These are phyloP conservation scores for Austroboletus niveus DNA, from an alignment of 1,284 basidiomycete genomes.

Conservation along the genomic window DNA sequence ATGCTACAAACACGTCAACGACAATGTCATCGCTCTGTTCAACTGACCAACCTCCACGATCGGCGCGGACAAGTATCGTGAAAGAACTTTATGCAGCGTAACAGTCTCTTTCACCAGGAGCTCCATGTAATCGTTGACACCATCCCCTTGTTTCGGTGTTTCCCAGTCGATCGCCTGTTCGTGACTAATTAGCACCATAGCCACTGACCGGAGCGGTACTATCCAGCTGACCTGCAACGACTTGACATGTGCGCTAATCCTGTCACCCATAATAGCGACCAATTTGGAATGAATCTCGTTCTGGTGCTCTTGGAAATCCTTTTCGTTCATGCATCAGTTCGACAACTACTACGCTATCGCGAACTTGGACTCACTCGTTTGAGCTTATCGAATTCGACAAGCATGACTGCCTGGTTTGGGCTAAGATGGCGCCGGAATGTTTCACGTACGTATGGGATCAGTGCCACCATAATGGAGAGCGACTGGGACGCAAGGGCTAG, in stretches of 20 bases:
- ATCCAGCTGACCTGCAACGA: constrained; percentile 60
- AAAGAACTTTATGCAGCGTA: constrained; percentile 94
- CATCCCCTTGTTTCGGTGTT: constrained; percentile 49
- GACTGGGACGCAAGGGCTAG: constrained; percentile 93
- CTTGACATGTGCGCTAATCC: constrained; percentile 84
- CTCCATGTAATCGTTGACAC: constrained; percentile 84
- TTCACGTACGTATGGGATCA: constrained; percentile 95
- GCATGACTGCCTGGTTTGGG: constrained; percentile 92
- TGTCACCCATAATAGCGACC: constrained; percentile 97
- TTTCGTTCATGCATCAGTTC: constrained; percentile 15
- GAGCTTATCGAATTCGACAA: constrained; percentile 97
- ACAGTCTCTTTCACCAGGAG: constrained; percentile 93
- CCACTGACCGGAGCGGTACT: constrained; percentile 2
- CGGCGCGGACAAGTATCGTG: constrained; percentile 78
- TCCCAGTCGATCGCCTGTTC: constrained; percentile 76
- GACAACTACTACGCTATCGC: constrained; percentile 1
- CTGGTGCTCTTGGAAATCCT: constrained; percentile 99
- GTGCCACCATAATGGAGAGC: constrained; percentile 90
- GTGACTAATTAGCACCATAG: constrained; percentile 4
- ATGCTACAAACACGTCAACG: constrained; percentile 44
- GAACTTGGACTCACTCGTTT: constrained; percentile 67
- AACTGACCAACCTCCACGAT: constrained; percentile 68
- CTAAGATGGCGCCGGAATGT: constrained; percentile 90
- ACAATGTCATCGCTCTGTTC: background rate
- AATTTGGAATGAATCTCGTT: constrained; percentile 98